Conservation (phyloP, 31 red algal species). For the Porphyra umbilicalis region DNA sequence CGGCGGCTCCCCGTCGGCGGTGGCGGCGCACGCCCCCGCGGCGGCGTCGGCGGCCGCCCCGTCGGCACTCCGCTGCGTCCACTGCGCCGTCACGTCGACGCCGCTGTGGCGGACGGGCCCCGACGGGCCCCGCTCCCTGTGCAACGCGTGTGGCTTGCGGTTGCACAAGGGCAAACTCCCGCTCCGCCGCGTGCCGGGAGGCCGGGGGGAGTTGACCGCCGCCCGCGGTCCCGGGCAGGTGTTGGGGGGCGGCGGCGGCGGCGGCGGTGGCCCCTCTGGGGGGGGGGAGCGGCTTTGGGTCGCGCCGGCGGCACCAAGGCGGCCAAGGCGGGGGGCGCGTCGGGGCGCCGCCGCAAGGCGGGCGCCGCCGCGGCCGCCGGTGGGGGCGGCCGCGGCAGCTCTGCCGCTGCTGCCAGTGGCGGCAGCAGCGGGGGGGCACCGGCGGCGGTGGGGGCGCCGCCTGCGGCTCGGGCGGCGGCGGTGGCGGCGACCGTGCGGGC, state of each 20-base stretch:
- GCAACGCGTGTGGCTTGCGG: constrained; percentile 5
- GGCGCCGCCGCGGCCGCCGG: neutral
- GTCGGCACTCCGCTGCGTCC: neutral
- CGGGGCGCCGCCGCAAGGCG: neutral
- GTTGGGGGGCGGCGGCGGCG: neutral
- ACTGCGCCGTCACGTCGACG: constrained; percentile 2
- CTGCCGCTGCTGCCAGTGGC: no score
- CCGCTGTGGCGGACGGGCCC: constrained; percentile 8
- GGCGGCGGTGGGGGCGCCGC: neutral
- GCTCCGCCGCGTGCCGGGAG: neutral
- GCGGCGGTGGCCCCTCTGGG: neutral
- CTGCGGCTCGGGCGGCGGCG: neutral
- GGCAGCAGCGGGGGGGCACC: neutral
- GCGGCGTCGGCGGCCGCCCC: neutral
- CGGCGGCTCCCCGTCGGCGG: neutral
- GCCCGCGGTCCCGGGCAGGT: neutral
- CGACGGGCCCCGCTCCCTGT: neutral
- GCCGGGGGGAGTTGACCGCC: neutral
- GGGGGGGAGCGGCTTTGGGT: neutral
- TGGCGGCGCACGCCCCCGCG: neutral
- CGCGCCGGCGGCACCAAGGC: neutral
- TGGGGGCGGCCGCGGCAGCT: neutral
- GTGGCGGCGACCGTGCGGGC: neutral
- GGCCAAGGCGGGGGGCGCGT: neutral
- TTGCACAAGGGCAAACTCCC: constrained; percentile 2